Conservation (phyloP, 805 yeast species). For the Zygoascus flipseniorum region DNA sequence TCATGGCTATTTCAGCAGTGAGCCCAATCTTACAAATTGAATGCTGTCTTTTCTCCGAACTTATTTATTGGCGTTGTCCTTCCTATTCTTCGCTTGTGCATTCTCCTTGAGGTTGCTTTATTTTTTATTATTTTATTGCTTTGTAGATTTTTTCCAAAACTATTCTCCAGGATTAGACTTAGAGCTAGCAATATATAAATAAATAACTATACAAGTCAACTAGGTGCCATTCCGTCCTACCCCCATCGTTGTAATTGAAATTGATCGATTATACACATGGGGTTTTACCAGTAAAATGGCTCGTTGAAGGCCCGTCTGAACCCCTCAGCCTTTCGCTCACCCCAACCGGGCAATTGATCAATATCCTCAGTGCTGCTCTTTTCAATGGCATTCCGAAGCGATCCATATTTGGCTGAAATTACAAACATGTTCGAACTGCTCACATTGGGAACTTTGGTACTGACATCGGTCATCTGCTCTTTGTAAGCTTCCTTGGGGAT, state of each 20-base stretch:
- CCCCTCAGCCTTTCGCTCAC: slow-evolving; percentile 17
- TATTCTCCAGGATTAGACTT: not conserved
- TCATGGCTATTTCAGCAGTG: not conserved
- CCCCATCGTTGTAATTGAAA: too few relatives aligned
- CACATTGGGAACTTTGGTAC: slow-evolving; percentile 30
- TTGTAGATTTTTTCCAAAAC: not conserved
- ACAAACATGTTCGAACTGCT: slow-evolving; percentile 31
- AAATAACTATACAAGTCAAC: too few relatives aligned
- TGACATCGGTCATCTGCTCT: slow-evolving; percentile 27
- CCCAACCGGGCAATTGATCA: slow-evolving; percentile 20
- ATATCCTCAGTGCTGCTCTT: slow-evolving; percentile 11
- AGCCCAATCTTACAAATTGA: not conserved
- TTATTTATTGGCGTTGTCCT: too few relatives aligned
- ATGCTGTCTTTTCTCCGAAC: too few relatives aligned
- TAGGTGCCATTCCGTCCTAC: too few relatives aligned
- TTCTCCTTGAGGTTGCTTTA: too few relatives aligned
- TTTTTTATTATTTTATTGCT: not conserved
- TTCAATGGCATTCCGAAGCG: slow-evolving; percentile 14
- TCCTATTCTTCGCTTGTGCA: too few relatives aligned
- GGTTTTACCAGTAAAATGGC: slow-evolving; percentile 17
- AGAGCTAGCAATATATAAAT: too few relatives aligned
- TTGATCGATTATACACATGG: too few relatives aligned
- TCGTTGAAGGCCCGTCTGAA: slow-evolving; percentile 17
- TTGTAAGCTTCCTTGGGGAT: slow-evolving; percentile 22
- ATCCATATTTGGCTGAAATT: slow-evolving; percentile 27